A percentile compares a stretch with the other conserved stretches of the same genome.
These are phyloP conservation scores for Goffeauzyma gilvescens DNA, from an alignment of 768 basidiomycete species.

Conservation along the genomic window DNA sequence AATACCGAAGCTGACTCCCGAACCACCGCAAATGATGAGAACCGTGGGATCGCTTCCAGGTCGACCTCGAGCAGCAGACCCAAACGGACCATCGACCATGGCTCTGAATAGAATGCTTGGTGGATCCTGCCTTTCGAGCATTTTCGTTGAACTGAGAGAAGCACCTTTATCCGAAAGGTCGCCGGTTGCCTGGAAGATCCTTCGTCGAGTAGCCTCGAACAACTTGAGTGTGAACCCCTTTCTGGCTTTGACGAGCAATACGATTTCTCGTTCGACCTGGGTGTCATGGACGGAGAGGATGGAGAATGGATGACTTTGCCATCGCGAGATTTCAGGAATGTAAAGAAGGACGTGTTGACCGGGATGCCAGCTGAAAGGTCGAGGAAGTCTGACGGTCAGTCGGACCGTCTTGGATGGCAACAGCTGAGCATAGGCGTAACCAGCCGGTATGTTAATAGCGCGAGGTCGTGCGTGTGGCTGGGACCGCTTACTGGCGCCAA, in stretches of 20 bases:
- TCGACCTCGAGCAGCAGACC: slow-evolving; percentile 42
- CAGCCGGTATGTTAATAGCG: slow-evolving; percentile 41
- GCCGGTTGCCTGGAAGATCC: slow-evolving; percentile 14
- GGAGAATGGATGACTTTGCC: slow-evolving; percentile 57
- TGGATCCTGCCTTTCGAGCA: not conserved
- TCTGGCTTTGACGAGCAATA: slow-evolving; percentile 51
- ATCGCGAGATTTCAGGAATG: slow-evolving; percentile 45
- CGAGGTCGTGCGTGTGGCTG: slow-evolving; percentile 6
- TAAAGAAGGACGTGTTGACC: slow-evolving; percentile 61
- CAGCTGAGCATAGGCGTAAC: slow-evolving; percentile 50
- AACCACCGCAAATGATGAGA: slow-evolving; percentile 51
- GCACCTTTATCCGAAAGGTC: slow-evolving; percentile 7
- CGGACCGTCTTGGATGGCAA: slow-evolving; percentile 53
- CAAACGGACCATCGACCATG: slow-evolving; percentile 51
- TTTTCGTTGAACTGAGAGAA: slow-evolving; percentile 10
- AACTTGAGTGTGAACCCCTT: slow-evolving; percentile 50
- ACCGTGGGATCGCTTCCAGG: slow-evolving; percentile 47
- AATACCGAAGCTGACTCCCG: slow-evolving; percentile 54
- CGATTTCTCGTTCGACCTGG: slow-evolving; percentile 40
- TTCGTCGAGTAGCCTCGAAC: slow-evolving; percentile 40
- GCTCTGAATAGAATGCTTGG: slow-evolving; percentile 38
- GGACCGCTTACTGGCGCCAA: not conserved
- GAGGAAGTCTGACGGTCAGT: slow-evolving; percentile 44
- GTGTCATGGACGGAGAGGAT: slow-evolving; percentile 44
- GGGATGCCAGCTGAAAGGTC: slow-evolving; percentile 47